Percentiles rank a stretch among this genome's conserved stretches.
Evolutionary conservation across 2,329 filamentous ascomycete species (phyloP).

Genomic region (Chalara sp.): DNA sequence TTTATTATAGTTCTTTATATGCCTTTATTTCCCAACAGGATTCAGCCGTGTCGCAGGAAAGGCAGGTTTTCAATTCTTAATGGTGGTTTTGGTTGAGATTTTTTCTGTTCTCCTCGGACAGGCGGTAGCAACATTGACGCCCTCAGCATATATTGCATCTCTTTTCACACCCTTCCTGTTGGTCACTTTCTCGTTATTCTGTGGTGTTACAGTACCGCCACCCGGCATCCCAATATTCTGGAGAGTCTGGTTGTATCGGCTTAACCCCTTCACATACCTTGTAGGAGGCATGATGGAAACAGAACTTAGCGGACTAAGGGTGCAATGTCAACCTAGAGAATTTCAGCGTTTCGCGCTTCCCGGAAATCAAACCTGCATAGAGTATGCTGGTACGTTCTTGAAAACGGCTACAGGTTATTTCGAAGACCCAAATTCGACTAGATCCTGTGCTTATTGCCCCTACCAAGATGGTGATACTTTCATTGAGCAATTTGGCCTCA

Average conservation of each 20-base stretch:
- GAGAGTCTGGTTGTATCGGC: slow-evolving; percentile 44
- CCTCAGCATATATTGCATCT: slow-evolving; percentile 70
- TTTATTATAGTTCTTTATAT: slow-evolving; percentile 62
- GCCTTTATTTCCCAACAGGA: slow-evolving; percentile 64
- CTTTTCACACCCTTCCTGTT: slow-evolving; percentile 40
- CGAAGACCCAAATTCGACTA: slow-evolving; percentile 49
- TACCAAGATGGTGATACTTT: slow-evolving; percentile 58
- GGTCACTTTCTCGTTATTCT: slow-evolving; percentile 64
- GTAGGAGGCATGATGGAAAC: slow-evolving; percentile 63
- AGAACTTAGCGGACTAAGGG: slow-evolving; percentile 44
- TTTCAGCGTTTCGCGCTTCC: slow-evolving; percentile 59
- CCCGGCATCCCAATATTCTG: slow-evolving; percentile 31
- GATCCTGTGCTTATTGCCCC: slow-evolving; percentile 63
- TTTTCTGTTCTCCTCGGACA: slow-evolving; percentile 42
- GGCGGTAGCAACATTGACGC: slow-evolving; percentile 71
- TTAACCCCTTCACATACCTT: slow-evolving; percentile 63
- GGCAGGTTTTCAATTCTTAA: slow-evolving; percentile 71
- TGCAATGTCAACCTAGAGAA: slow-evolving; percentile 46
- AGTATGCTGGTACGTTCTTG: slow-evolving; percentile 58
- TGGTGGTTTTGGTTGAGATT: slow-evolving; percentile 60
- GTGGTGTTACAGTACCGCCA: slow-evolving; percentile 70
- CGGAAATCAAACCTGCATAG: slow-evolving; percentile 52
- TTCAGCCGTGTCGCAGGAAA: slow-evolving; percentile 57
- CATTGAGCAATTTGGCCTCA: slow-evolving; percentile 46
- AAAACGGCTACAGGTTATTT: slow-evolving; percentile 50